Conservation (phyloP, 2,329 filamentous ascomycete species). For the Aspergillus glaucus region DNA sequence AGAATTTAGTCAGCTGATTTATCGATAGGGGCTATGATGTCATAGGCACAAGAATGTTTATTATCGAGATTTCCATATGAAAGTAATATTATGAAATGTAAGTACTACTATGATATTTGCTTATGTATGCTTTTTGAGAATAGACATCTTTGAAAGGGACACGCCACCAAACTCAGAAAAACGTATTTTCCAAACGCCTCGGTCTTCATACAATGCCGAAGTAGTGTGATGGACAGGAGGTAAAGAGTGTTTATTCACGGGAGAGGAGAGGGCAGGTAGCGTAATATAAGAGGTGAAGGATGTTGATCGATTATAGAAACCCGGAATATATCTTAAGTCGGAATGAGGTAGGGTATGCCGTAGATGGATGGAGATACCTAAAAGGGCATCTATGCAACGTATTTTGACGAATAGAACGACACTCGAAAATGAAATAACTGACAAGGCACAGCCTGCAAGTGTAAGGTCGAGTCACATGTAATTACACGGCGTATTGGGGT, state of each 20-base stretch:
- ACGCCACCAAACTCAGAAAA: not conserved
- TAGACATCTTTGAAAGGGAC: not conserved
- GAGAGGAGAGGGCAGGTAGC: not conserved
- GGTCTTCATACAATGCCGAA: not conserved
- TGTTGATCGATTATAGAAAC: not conserved
- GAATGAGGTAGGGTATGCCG: not conserved
- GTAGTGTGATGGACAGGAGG: not conserved
- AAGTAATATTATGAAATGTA: not conserved
- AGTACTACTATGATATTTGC: not conserved
- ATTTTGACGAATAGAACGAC: not conserved
- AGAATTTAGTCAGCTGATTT: constrained; percentile 5
- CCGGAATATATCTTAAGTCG: not conserved
- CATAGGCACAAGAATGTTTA: not conserved
- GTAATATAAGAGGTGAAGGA: not conserved
- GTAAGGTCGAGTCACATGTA: not conserved
- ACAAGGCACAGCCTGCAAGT: constrained; percentile 8
- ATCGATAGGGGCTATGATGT: constrained; percentile 4
- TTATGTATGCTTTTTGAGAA: not conserved
- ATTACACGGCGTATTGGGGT: not conserved
- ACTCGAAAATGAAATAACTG: not conserved
- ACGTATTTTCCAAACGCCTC: not conserved
- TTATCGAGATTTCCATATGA: not conserved
- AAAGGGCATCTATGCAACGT: not conserved
- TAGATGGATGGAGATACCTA: not conserved
- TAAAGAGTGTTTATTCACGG: not conserved